A percentile compares a stretch with the other conserved stretches of the same genome.
Conservation (phyloP, 2,329 filamentous ascomycete genomes). For the Cladosporium colombiae region DNA sequence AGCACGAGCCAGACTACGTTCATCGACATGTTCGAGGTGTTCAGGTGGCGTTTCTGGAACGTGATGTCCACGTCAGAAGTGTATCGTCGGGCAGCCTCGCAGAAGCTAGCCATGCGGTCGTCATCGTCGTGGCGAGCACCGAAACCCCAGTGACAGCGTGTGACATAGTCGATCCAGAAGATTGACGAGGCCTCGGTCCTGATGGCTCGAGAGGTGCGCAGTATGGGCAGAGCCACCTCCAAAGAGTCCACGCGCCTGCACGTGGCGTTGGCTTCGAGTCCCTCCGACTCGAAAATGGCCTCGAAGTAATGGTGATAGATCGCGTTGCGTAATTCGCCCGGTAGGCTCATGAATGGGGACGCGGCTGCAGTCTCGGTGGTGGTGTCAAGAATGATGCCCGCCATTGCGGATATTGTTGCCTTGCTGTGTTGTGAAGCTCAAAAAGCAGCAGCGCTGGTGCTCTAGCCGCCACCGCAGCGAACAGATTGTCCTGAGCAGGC, state of each 20-base stretch:
- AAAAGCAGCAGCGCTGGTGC: not conserved
- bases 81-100: not conserved
- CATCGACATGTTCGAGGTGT: not conserved
- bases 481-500: not conserved
- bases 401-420: not conserved
- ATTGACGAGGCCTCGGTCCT: not conserved
- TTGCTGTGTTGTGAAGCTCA: not conserved
- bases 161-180: slow-evolving; percentile 7
- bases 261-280: not conserved
- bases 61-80: not conserved
- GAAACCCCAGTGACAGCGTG: not conserved
- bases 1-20: not conserved
- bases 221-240: not conserved
- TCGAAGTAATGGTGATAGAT: slow-evolving; percentile 7
- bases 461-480: not conserved
- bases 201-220: not conserved
- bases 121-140: slow-evolving; percentile 1
- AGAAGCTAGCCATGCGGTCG: not conserved
- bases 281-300: not conserved
- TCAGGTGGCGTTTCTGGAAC: not conserved
- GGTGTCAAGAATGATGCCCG: not conserved
- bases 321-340: not conserved
- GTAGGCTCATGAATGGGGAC: not conserved
- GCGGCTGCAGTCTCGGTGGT: not conserved
- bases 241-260: not conserved